Conservation (phyloP, 2,329 filamentous ascomycete genomes). For the Pleoardoris graminearum region DNA sequence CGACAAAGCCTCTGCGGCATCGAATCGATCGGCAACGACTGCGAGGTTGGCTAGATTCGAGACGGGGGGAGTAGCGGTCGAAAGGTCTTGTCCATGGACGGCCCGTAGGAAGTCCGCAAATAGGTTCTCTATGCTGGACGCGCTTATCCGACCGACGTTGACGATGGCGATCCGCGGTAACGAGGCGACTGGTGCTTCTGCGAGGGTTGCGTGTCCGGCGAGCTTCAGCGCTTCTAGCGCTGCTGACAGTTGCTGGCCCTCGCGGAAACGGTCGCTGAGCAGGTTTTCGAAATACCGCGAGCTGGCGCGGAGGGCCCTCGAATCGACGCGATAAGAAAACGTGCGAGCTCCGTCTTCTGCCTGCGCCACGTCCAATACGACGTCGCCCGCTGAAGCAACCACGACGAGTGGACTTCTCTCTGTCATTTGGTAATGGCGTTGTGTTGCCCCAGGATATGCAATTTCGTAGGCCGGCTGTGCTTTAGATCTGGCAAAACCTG, state of each 20-base stretch:
- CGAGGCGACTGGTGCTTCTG: conserved; percentile 53
- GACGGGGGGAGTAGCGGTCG: conserved; percentile 53
- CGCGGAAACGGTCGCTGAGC: conserved; percentile 66
- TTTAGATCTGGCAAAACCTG: too few species aligned
- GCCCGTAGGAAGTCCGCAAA: conserved; percentile 70
- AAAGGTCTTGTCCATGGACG: conserved; percentile 61
- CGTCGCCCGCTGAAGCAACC: conserved; percentile 63
- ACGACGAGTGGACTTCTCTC: conserved; percentile 48
- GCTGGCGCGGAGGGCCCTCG: conserved; percentile 59
- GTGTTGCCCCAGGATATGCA: too few species aligned
- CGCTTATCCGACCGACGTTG: conserved; percentile 71
- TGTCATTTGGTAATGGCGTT: conserved; percentile 25
- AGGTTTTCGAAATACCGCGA: conserved; percentile 73
- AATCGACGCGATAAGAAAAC: conserved; percentile 64
- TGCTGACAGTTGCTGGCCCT: conserved; percentile 60
- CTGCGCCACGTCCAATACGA: conserved; percentile 69
- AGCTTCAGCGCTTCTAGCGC: conserved; percentile 57
- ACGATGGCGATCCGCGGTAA: conserved; percentile 68
- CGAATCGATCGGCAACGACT: conserved; percentile 74
- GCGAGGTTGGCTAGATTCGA: conserved; percentile 68
- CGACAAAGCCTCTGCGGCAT: conserved; percentile 61
- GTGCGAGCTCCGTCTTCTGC: conserved; percentile 60
- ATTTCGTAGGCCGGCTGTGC: too few species aligned
- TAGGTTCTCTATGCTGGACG: conserved; percentile 64
- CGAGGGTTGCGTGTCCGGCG: conserved; percentile 51